These are phyloP conservation scores for Scheffersomyces titani DNA, from an alignment of 1,139 yeast species.

Conservation along the genomic window DNA sequence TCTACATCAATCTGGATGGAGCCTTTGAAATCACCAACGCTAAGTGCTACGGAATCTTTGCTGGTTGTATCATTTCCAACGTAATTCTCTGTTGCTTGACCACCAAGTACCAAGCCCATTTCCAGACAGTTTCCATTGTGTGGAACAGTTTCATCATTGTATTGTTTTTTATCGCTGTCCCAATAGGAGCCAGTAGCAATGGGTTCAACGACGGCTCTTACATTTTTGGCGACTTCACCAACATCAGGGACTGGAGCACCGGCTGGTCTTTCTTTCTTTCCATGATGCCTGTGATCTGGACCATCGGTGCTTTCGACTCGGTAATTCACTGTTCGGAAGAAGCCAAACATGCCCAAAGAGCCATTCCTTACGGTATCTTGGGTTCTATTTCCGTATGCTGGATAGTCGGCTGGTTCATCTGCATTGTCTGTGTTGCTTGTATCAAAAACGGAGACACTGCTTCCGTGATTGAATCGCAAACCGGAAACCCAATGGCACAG, in stretches of 20 bases:
- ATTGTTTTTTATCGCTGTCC: conserved; percentile 67
- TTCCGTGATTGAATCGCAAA: conserved; percentile 15
- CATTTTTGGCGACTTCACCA: conserved; percentile 53
- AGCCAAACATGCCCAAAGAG: conserved; percentile 25
- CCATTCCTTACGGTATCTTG: conserved; percentile 29
- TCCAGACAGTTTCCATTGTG: conserved; percentile 62
- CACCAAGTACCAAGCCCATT: conserved; percentile 47
- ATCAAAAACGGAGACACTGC: conserved; percentile 21
- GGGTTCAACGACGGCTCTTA: conserved; percentile 39
- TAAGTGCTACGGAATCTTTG: conserved; percentile 38
- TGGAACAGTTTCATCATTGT: conserved; percentile 56
- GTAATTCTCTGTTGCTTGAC: conserved; percentile 32
- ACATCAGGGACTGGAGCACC: conserved; percentile 56
- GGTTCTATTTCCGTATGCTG: conserved; percentile 30
- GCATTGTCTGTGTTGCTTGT: conserved; percentile 20
- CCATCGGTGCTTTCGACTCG: conserved; percentile 35
- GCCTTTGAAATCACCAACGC: conserved; percentile 32
- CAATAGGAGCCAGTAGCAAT: conserved; percentile 46
- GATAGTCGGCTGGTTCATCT: conserved; percentile 20
- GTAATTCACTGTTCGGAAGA: conserved; percentile 35
- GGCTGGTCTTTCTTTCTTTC: conserved; percentile 56
- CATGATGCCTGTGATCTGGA: conserved; percentile 36
- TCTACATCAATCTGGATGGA: conserved; percentile 30
- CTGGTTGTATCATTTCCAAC: conserved; percentile 30
- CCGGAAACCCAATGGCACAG: conserved; percentile 27